phyloP scores from a whole-genome alignment of 345 rosid genomes.

The Arabidopsis suecica region DNA sequence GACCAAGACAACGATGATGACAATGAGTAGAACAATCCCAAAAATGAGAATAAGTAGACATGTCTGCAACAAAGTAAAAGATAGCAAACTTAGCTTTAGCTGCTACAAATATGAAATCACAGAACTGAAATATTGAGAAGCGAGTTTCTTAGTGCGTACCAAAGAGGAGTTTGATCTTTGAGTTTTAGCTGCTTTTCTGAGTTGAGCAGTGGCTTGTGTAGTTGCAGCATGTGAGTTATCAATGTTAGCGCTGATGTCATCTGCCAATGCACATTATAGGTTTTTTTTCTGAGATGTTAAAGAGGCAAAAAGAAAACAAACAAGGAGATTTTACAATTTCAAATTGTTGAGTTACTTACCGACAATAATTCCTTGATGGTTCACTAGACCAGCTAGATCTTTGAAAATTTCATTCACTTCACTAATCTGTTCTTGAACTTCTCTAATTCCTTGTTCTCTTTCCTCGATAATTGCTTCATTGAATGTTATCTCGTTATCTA shows the following conservation, averaged over 20 bases:
- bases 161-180: slow-evolving; percentile 71
- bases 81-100: slow-evolving; percentile 8
- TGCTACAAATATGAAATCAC: neutral
- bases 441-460: slow-evolving; percentile 78
- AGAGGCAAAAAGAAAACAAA: neutral
- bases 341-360: slow-evolving; percentile 47
- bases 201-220: slow-evolving; percentile 61
- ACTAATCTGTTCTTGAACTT: slow-evolving; percentile 68
- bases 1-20: slow-evolving; percentile 60
- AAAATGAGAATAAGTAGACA: slow-evolving; percentile 75
- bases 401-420: slow-evolving; percentile 81
- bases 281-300: neutral
- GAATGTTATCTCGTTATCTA: slow-evolving; percentile 71
- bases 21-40: slow-evolving; percentile 67
- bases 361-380: slow-evolving; percentile 68
- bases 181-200: slow-evolving; percentile 61
- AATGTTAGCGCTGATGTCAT: slow-evolving; percentile 70
- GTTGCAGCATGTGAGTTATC: slow-evolving; percentile 67
- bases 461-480: slow-evolving; percentile 80
- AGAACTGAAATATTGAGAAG: neutral
- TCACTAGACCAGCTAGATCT: slow-evolving; percentile 69
- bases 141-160: slow-evolving; percentile 45
- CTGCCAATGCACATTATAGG: slow-evolving; percentile 44
- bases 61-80: slow-evolving; percentile 51
- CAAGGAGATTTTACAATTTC: neutral